These are phyloP conservation scores for Xylaria scruposa DNA, from an alignment of 495 filamentous ascomycete species.

Conservation along the genomic window DNA sequence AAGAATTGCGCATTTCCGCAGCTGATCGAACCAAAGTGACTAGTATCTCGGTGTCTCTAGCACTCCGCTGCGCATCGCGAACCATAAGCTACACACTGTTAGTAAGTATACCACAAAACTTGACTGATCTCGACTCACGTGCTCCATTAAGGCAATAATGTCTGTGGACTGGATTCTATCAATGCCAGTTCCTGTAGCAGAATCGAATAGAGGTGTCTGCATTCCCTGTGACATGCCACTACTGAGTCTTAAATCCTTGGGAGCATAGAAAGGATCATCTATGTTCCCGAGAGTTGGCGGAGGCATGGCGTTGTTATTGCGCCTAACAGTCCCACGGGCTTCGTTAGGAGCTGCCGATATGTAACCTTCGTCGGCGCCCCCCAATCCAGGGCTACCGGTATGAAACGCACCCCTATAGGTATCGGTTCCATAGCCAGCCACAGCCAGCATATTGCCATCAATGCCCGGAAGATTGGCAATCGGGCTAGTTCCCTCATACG, in stretches of 20 bases:
- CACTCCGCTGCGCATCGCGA: constrained; percentile 94
- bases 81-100: constrained; percentile 77
- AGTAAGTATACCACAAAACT: constrained; percentile 7
- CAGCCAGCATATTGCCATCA: constrained; percentile 53
- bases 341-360: constrained; percentile 81
- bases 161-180: constrained; percentile 96
- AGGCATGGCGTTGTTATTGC: constrained; percentile 65
- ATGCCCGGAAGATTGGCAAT: constrained; percentile 58
- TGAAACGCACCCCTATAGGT: constrained; percentile 52
- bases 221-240: constrained; percentile 92
- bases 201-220: constrained; percentile 88
- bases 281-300: constrained; percentile 58
- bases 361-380: constrained; percentile 82
- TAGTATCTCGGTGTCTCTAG: constrained; percentile 94
- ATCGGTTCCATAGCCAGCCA: constrained; percentile 42
- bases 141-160: constrained; percentile 97
- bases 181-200: constrained; percentile 85
- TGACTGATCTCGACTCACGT: constrained; percentile 60
- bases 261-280: constrained; percentile 65
- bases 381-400: constrained; percentile 57
- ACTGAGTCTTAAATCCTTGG: constrained; percentile 72
- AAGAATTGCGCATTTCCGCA: constrained; percentile 95
- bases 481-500: constrained; percentile 63
- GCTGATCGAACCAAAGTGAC: constrained; percentile 93
- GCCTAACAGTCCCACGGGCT: constrained; percentile 64